Evolutionary conservation across 345 rosid species (phyloP), one percentile per base, ranked within the genome.

Genomic region (Heritiera fomes): DNA sequence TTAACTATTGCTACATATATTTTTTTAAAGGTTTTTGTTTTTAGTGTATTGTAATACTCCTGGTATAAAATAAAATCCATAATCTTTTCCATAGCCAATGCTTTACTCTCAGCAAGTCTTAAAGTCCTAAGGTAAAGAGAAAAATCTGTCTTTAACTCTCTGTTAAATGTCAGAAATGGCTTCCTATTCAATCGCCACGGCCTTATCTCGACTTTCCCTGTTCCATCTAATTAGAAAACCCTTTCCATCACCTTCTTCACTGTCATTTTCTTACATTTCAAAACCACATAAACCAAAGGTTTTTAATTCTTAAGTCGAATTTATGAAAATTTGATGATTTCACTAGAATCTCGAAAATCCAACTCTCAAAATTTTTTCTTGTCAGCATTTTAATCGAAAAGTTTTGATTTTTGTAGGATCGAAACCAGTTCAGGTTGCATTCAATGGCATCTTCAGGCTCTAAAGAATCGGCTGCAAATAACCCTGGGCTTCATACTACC

Each of bases 401-500:
- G 20, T 17, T 71, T 34, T 6, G 30, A 8, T 34, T 4, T 14
- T 80, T 79, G 86, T 83, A 88, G 92, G 71, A 76, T 78, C 64
- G 79, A 23, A 68, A 23, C 80, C 88, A 80, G 74, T 78, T 86
- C 80, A 84, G 94, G 45, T 78, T 86, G 81, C 86, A 87, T 34
- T 88, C 97, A 20, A 91, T 94, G 97, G 95, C 93, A 10, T 87
- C 96, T 4, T 85, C 95, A 2, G 94, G 83, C 41, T 81, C 88
- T 12, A 92, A 85, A 78, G 97, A 94, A 83, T 92, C 91, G 18
- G 79, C 92, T 23, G 87, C 87, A 11, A 94, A 87, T 86, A 94
- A 92, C 73, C 97, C 97, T n/a, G 99, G 98, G 30, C 85, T 94
- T 55, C 88, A 88, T 34, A 55, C 89, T 49, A 74, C 78, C 43